Conservation (phyloP, 2,329 filamentous ascomycete genomes). For the Leptosphaerulina australis region DNA sequence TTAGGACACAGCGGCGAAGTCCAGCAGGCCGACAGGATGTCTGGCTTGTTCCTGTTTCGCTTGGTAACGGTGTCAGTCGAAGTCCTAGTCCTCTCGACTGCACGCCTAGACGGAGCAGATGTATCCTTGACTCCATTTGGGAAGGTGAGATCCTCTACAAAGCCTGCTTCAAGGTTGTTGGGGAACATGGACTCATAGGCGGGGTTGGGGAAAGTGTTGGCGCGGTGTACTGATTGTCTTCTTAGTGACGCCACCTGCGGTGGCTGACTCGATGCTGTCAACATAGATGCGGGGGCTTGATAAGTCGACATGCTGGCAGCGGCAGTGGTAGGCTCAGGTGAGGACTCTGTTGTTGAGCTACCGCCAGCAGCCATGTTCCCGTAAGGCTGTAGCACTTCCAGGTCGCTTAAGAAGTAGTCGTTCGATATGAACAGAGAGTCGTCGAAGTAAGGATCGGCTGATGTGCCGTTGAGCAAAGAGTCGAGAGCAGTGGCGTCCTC, state of each 20-base stretch:
- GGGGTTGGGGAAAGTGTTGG: conserved; percentile 44
- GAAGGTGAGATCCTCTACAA: conserved; percentile 48
- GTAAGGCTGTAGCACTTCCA: conserved; percentile 48
- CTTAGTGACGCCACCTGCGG: conserved; percentile 36
- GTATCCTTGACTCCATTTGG: conserved; percentile 42
- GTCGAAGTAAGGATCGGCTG: conserved; percentile 46
- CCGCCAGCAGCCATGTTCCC: conserved; percentile 39
- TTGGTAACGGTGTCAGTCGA: conserved; percentile 35
- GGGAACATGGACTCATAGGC: conserved; percentile 47
- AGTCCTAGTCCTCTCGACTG: conserved; percentile 25
- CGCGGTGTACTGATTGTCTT: conserved; percentile 33
- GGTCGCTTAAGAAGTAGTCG: conserved; percentile 50
- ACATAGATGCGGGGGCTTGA: conserved; percentile 33
- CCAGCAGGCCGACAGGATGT: conserved; percentile 51
- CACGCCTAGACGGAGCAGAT: conserved; percentile 22
- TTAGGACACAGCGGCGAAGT: conserved; percentile 51
- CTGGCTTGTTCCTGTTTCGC: conserved; percentile 46
- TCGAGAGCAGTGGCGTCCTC: conserved; percentile 43
- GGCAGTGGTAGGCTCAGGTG: conserved; percentile 43
- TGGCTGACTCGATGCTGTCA: conserved; percentile 29
- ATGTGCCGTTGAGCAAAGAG: conserved; percentile 35
- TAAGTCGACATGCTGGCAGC: conserved; percentile 27
- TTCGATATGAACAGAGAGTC: conserved; percentile 46
- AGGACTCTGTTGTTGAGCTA: conserved; percentile 47
- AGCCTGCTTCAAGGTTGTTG: conserved; percentile 42